Conservation (phyloP, 768 basidiomycete genomes). For the Naganishia onofrii region DNA sequence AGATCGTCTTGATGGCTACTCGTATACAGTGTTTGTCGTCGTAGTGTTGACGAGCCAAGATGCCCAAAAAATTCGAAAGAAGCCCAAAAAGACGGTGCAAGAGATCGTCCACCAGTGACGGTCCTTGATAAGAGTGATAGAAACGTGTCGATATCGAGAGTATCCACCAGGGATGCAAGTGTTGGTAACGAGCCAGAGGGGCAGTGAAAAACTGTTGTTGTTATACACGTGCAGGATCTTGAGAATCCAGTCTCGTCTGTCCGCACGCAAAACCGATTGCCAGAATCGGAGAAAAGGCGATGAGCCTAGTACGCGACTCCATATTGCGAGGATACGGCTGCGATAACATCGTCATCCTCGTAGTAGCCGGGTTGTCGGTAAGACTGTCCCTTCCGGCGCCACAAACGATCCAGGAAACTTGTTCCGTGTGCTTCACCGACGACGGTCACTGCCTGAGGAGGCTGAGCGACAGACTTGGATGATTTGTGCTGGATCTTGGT, state of each 20-base stretch:
- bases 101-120: conserved; percentile 22
- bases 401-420: conserved; percentile 18
- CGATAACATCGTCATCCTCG: conserved; percentile 18
- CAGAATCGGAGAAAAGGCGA: conserved; percentile 4
- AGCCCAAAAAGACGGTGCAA: conserved; percentile 1
- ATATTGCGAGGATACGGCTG: conserved; percentile 3
- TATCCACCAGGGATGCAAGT: conserved; percentile 21
- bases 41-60: conserved; percentile 3
- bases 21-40: background rate
- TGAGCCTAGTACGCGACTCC: conserved; percentile 14
- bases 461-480: background rate
- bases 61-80: conserved; percentile 2
- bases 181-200: background rate
- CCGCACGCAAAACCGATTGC: background rate
- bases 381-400: conserved; percentile 10
- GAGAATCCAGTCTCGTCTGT: conserved; percentile 11
- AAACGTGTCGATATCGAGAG: conserved; percentile 3
- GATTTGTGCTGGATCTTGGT: conserved; percentile 8
- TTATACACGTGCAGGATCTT: background rate
- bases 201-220: background rate
- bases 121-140: conserved; percentile 3
- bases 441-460: conserved; percentile 15
- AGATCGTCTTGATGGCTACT: background rate
- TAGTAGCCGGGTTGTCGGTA: conserved; percentile 20
- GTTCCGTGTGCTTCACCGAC: conserved; percentile 13